These are phyloP conservation scores for Populus tomentosa DNA, from an alignment of 441 rosid genomes.

Conservation along the genomic window DNA sequence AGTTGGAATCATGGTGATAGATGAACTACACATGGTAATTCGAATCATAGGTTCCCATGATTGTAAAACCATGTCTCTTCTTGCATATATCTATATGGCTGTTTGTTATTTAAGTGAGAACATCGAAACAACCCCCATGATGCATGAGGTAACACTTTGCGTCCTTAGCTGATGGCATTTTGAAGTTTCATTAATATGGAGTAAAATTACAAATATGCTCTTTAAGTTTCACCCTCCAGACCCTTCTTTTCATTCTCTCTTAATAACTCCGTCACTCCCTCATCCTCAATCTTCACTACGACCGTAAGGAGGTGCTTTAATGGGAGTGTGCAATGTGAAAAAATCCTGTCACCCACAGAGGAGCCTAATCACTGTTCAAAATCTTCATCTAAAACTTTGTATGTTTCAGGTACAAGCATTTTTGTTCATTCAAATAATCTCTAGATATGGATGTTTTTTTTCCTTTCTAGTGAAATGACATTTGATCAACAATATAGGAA, in stretches of 20 bases:
- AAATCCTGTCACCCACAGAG: neutral
- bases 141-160: neutral
- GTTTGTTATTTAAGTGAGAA: neutral
- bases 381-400: neutral
- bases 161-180: neutral
- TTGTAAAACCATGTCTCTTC: neutral
- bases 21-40: constrained; percentile 97
- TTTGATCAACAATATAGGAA: neutral
- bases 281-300: neutral
- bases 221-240: neutral
- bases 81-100: neutral
- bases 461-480: too few species aligned
- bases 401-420: neutral
- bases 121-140: neutral
- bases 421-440: neutral
- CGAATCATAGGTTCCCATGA: constrained; percentile 8
- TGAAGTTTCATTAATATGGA: neutral
- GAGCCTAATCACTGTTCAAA: neutral
- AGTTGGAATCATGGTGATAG: constrained; percentile 94
- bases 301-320: neutral
- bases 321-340: neutral
- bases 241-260: neutral
- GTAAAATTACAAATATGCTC: neutral
- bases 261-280: neutral
- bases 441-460: neutral